Evolutionary conservation across 805 yeast genomes (phyloP).

Genomic region (Candida yuanshanica): DNA sequence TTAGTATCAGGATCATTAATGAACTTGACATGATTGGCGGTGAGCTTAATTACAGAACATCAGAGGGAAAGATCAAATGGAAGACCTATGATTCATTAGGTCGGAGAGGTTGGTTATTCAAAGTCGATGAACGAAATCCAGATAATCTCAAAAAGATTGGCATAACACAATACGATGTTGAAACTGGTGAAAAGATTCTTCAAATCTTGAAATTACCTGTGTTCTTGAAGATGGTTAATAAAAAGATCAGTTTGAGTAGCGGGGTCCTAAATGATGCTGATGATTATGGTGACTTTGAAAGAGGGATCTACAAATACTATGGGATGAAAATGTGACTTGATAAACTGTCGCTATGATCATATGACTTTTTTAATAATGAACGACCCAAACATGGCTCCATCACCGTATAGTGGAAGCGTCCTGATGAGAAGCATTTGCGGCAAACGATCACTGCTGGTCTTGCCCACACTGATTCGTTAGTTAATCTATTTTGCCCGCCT

Average conservation of each 20-base stretch:
- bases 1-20: conserved; percentile 50
- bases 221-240: conserved; percentile 34
- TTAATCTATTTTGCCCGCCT: too few relatives aligned
- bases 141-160: conserved; percentile 28
- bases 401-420: too few relatives aligned
- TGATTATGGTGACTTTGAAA: conserved; percentile 36
- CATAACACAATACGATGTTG: conserved; percentile 53
- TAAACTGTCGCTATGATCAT: too few relatives aligned
- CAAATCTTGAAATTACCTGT: conserved; percentile 33
- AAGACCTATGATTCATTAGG: conserved; percentile 42
- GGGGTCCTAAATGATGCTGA: conserved; percentile 33
- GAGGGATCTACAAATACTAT: conserved; percentile 40
- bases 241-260: conserved; percentile 30
- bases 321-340: conserved; percentile 30
- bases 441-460: too few relatives aligned
- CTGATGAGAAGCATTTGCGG: too few relatives aligned
- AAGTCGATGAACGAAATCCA: conserved; percentile 31
- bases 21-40: conserved; percentile 35
- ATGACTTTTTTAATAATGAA: neutral
- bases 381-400: too few relatives aligned
- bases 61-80: conserved; percentile 22
- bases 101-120: conserved; percentile 76
- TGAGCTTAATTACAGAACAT: conserved; percentile 17
- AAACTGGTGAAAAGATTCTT: conserved; percentile 55
- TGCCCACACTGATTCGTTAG: too few relatives aligned